phyloP scores from a whole-genome alignment of 805 yeast genomes.

The Ogataea paradorogensis region DNA sequence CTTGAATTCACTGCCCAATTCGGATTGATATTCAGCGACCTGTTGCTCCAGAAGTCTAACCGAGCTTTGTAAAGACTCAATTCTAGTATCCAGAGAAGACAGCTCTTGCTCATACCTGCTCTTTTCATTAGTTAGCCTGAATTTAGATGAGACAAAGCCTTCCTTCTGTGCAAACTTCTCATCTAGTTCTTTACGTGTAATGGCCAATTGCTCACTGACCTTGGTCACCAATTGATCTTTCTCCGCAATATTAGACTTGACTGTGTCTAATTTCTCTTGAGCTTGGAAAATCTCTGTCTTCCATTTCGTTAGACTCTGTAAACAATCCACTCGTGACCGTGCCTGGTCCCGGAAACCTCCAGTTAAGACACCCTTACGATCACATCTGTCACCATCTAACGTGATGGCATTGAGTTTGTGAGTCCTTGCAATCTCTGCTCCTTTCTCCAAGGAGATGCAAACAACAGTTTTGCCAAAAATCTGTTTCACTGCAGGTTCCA shows the following conservation, averaged over 20 bases:
- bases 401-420: slow-evolving; percentile 76
- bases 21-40: slow-evolving; percentile 43
- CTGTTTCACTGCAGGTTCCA: slow-evolving; percentile 68
- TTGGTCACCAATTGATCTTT: slow-evolving; percentile 53
- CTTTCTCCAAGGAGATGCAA: slow-evolving; percentile 63
- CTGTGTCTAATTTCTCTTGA: slow-evolving; percentile 37
- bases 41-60: slow-evolving; percentile 39
- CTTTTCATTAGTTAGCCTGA: slow-evolving; percentile 41
- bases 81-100: slow-evolving; percentile 33
- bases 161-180: slow-evolving; percentile 40
- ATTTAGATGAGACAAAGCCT: slow-evolving; percentile 40
- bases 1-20: slow-evolving; percentile 52
- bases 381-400: slow-evolving; percentile 87
- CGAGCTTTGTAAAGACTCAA: slow-evolving; percentile 34
- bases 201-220: slow-evolving; percentile 43
- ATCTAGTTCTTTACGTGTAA: slow-evolving; percentile 41
- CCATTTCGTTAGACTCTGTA: slow-evolving; percentile 55
- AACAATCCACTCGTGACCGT: slow-evolving; percentile 66
- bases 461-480: slow-evolving; percentile 82
- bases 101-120: slow-evolving; percentile 44
- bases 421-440: slow-evolving; percentile 61
- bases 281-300: slow-evolving; percentile 44
- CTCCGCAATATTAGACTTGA: slow-evolving; percentile 37
- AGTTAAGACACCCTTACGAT: slow-evolving; percentile 75
- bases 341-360: slow-evolving; percentile 83